phyloP scores from a whole-genome alignment of 2,329 filamentous ascomycete genomes.

The Colletotrichum lentis region DNA sequence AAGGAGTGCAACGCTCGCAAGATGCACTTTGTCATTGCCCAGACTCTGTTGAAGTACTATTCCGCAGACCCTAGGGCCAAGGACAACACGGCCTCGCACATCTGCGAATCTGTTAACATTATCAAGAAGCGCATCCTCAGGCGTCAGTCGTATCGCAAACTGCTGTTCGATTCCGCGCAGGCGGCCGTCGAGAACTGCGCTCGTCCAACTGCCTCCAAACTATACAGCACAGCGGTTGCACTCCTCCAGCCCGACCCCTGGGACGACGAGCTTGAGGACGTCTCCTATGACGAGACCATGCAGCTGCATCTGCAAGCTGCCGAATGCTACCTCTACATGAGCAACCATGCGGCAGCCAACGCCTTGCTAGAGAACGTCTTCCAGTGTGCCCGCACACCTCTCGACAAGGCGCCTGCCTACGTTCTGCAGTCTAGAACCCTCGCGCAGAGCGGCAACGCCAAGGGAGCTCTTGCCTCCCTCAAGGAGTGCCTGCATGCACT shows the following conservation, averaged over 20 bases:
- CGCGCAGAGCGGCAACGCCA: constrained; percentile 75
- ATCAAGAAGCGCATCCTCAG: constrained; percentile 71
- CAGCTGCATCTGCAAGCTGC: constrained; percentile 80
- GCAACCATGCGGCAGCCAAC: constrained; percentile 72
- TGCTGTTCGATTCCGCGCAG: constrained; percentile 81
- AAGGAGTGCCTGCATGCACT: constrained; percentile 76
- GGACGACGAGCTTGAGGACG: constrained; percentile 73
- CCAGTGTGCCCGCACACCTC: constrained; percentile 70
- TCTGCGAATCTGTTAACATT: constrained; percentile 78
- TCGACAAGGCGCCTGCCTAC: constrained; percentile 85
- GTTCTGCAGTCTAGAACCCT: constrained; percentile 83
- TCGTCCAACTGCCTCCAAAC: constrained; percentile 81
- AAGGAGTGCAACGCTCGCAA: constrained; percentile 73
- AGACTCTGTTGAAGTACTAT: constrained; percentile 79
- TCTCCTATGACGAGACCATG: constrained; percentile 86
- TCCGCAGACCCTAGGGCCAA: constrained; percentile 65
- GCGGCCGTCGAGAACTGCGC: constrained; percentile 84
- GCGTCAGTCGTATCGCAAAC: constrained; percentile 73
- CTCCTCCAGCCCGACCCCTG: constrained; percentile 85
- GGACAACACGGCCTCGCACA: constrained; percentile 81
- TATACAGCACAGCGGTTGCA: constrained; percentile 77
- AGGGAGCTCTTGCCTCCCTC: constrained; percentile 73
- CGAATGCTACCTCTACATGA: constrained; percentile 84
- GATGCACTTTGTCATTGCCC: constrained; percentile 92
- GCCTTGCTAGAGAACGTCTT: constrained; percentile 76